A percentile compares a stretch with the other conserved stretches of the same genome.
phyloP scores from a whole-genome alignment of 805 yeast species.

The Grigorovia humatica region DNA sequence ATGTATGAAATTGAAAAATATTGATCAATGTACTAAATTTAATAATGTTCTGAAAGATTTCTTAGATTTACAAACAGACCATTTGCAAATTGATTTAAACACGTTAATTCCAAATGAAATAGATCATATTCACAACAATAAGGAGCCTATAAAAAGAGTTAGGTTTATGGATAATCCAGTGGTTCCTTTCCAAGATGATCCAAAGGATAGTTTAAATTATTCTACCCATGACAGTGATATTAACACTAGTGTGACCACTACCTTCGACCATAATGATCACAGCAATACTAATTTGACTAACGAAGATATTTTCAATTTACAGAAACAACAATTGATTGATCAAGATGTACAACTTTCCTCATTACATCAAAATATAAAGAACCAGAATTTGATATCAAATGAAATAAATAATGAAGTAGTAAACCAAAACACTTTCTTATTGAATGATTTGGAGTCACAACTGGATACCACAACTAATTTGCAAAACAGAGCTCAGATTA shows the following conservation, averaged over 20 bases:
- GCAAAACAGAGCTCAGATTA: conserved; percentile 32
- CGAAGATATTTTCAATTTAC: conserved; percentile 31
- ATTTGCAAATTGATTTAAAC: not conserved
- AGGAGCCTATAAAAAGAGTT: not conserved
- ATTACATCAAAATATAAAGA: conserved; percentile 34
- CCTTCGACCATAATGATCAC: not conserved
- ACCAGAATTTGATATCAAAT: conserved; percentile 37
- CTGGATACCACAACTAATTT: conserved; percentile 32
- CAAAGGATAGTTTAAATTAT: conserved; percentile 6
- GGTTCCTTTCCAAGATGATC: not conserved
- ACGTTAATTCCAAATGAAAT: not conserved
- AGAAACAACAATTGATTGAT: conserved; percentile 37
- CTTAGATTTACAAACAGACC: not conserved
- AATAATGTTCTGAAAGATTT: not conserved
- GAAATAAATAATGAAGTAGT: conserved; percentile 39
- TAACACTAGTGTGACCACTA: not conserved
- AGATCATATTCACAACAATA: not conserved
- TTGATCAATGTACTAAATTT: not conserved
- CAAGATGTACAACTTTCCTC: conserved; percentile 37
- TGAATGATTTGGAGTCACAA: conserved; percentile 37
- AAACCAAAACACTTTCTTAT: conserved; percentile 36
- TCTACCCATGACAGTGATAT: conserved; percentile 5
- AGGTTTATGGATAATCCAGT: conserved; percentile 1
- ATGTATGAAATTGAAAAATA: not conserved
- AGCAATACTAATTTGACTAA: conserved; percentile 16